Conservation (phyloP, 108 stramenopile species). For the Pseudonitzschia delicatissima region DNA sequence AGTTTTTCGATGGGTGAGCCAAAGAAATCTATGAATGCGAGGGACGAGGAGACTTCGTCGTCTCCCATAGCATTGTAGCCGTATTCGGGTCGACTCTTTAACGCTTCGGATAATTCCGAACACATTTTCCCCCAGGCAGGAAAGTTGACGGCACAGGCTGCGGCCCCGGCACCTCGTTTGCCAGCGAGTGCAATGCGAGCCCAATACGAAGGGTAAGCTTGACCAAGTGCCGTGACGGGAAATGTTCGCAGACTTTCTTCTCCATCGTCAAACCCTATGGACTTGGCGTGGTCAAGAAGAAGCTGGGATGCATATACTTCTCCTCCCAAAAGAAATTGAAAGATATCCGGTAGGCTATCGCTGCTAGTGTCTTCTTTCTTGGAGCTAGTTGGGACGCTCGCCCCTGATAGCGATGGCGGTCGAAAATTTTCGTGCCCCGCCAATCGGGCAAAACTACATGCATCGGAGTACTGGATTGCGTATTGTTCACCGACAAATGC, state of each 20-base stretch:
- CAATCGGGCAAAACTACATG: constrained; percentile 28
- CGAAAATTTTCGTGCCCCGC: constrained; percentile 26
- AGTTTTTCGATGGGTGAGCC: constrained; percentile 33
- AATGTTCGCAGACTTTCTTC: not conserved
- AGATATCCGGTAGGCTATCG: constrained; percentile 12
- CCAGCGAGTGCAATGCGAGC: constrained; percentile 28
- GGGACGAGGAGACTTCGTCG: constrained; percentile 10
- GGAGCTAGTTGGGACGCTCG: constrained; percentile 10
- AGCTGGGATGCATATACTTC: constrained; percentile 34
- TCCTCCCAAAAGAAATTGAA: constrained; percentile 40
- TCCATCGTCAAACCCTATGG: constrained; percentile 14
- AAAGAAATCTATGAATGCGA: constrained; percentile 40
- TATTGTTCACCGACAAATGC: constrained; percentile 39
- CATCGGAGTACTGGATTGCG: constrained; percentile 30
- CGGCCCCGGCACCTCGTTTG: constrained; percentile 35
- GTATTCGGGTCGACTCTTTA: constrained; percentile 6
- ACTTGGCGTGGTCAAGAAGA: constrained; percentile 19
- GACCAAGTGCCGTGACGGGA: constrained; percentile 13
- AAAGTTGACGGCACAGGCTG: constrained; percentile 45
- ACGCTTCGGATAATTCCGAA: constrained; percentile 7
- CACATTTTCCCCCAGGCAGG: constrained; percentile 45
- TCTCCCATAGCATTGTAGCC: constrained; percentile 19
- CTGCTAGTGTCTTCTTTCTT: not conserved
- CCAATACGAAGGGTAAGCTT: constrained; percentile 47
- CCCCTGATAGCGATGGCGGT: constrained; percentile 16